phyloP scores from a whole-genome alignment of 2,329 filamentous ascomycete genomes.

The Fusarium sp. region DNA sequence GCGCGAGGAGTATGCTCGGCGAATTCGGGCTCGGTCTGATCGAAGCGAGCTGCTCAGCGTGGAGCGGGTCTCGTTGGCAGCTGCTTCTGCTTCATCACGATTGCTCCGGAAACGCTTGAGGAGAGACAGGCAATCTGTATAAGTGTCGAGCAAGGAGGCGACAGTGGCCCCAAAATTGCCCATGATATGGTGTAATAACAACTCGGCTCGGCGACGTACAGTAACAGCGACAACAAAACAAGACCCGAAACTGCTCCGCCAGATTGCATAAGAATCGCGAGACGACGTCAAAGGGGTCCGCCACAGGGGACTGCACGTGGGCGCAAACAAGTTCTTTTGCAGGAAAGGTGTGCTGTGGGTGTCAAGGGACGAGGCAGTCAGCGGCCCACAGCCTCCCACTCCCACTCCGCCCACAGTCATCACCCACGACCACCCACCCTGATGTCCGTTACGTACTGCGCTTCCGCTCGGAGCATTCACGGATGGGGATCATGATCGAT shows the following conservation, averaged over 20 bases:
- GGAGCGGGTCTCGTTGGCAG: constrained; percentile 37
- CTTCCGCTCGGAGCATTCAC: constrained; percentile 10
- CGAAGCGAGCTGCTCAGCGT: constrained; percentile 53
- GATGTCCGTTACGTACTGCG: constrained; percentile 23
- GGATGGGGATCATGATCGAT: constrained; percentile 4
- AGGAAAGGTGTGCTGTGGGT: constrained; percentile 3
- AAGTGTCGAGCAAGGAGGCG: constrained; percentile 60
- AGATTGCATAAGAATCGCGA: constrained; percentile 33
- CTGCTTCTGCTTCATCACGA: constrained; percentile 38
- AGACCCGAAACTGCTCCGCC: constrained; percentile 23
- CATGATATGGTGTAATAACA: constrained; percentile 32
- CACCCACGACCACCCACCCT: constrained; percentile 17
- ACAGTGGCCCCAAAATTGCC: constrained; percentile 59
- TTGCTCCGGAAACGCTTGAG: constrained; percentile 52
- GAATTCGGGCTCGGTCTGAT: constrained; percentile 56
- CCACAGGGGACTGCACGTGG: constrained; percentile 39
- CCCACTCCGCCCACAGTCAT: not conserved
- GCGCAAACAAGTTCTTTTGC: constrained; percentile 13
- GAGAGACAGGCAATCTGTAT: constrained; percentile 59
- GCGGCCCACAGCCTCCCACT: constrained; percentile 10
- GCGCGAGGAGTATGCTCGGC: constrained; percentile 56
- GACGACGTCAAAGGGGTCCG: constrained; percentile 21
- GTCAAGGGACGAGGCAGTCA: constrained; percentile 1
- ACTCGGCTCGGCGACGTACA: constrained; percentile 11
- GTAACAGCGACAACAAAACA: constrained; percentile 17